These are phyloP conservation scores for Ajuga reptans DNA, from an alignment of 305 asterid species.

Conservation along the genomic window DNA sequence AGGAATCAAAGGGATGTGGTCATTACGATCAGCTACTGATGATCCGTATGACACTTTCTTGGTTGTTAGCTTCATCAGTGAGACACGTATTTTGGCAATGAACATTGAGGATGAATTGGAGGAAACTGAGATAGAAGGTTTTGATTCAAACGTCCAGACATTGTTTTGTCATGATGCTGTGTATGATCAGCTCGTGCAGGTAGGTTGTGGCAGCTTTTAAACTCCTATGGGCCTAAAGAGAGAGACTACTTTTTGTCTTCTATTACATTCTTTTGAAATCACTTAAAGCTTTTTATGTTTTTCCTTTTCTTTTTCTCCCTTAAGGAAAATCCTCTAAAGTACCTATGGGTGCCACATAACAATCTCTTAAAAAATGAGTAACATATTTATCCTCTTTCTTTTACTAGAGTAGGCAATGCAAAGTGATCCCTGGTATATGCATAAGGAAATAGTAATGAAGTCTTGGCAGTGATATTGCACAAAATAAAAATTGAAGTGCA, in stretches of 20 bases:
- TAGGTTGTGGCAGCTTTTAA: conserved; percentile 21
- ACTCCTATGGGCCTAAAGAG: background rate
- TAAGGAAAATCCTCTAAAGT: background rate
- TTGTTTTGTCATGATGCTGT: conserved; percentile 93
- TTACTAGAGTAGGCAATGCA: background rate
- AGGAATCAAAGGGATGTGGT: conserved; percentile 99
- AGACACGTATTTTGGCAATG: conserved; percentile 97
- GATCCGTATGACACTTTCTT: conserved; percentile 87
- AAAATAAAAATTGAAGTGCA: background rate
- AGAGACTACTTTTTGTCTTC: background rate
- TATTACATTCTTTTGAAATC: background rate
- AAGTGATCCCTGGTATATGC: background rate
- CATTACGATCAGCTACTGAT: conserved; percentile 76
- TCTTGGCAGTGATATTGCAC: background rate
- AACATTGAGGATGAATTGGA: conserved; percentile 94
- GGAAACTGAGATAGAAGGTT: conserved; percentile 98
- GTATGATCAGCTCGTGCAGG: conserved; percentile 89
- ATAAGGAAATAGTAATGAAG: background rate
- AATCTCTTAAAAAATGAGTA: background rate
- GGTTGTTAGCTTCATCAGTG: conserved; percentile 94
- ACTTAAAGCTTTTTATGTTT: background rate
- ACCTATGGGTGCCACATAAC: background rate
- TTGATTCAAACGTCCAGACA: conserved; percentile 73
- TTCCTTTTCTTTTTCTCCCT: no score
- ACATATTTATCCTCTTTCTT: background rate